These are phyloP conservation scores for Stereum hirsutum DNA, from an alignment of 1,284 basidiomycete genomes.

Conservation along the genomic window DNA sequence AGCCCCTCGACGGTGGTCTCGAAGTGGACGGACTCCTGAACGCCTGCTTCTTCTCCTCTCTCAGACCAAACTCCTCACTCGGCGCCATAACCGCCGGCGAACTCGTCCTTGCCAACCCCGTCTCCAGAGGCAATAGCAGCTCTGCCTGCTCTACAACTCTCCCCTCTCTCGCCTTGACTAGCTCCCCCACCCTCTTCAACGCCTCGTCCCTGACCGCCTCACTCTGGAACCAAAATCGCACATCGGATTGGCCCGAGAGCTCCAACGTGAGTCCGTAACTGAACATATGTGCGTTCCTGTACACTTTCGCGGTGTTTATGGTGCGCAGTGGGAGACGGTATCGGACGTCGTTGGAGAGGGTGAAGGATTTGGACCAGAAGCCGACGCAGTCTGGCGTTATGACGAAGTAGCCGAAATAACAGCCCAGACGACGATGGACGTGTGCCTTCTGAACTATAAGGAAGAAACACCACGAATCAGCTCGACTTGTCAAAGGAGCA, in stretches of 20 bases:
- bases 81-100: too few species aligned
- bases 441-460: constrained; percentile 31
- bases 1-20: too few species aligned
- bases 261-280: constrained; percentile 38
- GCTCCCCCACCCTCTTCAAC: constrained; percentile 26
- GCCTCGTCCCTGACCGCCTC: constrained; percentile 36
- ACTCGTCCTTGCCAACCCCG: too few species aligned
- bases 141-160: too few species aligned
- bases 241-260: constrained; percentile 37
- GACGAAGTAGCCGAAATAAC: constrained; percentile 34
- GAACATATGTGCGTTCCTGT: constrained; percentile 21
- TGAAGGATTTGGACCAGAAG: constrained; percentile 41
- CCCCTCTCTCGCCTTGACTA: too few species aligned
- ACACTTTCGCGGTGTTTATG: constrained; percentile 31
- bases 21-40: too few species aligned
- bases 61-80: too few species aligned
- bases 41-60: too few species aligned
- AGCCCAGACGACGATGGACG: constrained; percentile 23
- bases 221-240: constrained; percentile 44
- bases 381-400: constrained; percentile 31
- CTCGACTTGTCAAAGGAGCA: too few species aligned
- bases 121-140: too few species aligned
- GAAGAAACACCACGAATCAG: constrained; percentile 5
- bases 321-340: constrained; percentile 41
- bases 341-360: constrained; percentile 26